Evolutionary conservation across 345 rosid genomes (phyloP).

Genomic region (Eutrema japonicum): DNA sequence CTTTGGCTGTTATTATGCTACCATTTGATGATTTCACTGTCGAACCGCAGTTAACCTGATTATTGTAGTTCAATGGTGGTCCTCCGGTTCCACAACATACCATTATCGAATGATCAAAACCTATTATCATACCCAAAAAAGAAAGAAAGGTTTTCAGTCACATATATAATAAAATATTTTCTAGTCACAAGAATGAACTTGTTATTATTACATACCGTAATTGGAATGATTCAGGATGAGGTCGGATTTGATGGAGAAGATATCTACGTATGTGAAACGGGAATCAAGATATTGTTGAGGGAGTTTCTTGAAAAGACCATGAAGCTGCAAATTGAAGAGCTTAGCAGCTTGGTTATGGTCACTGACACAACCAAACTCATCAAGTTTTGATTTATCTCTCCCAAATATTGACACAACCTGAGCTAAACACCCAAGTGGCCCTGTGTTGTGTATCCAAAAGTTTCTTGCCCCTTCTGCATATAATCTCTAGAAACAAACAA

Average conservation of each 20-base stretch:
- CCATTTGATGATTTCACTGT: conserved; percentile 66
- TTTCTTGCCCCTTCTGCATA: conserved; percentile 53
- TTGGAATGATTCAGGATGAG: conserved; percentile 46
- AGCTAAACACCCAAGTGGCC: conserved; percentile 75
- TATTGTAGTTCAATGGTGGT: conserved; percentile 81
- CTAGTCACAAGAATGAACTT: neutral
- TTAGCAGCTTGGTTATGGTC: conserved; percentile 56
- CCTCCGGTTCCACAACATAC: conserved; percentile 97
- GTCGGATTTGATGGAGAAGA: conserved; percentile 58
- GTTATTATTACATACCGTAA: conserved; percentile 45
- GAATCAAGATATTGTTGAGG: conserved; percentile 49
- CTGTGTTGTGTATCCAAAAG: conserved; percentile 79
- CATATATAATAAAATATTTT: too few species aligned
- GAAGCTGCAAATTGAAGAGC: conserved; percentile 51
- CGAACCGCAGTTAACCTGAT: conserved; percentile 65
- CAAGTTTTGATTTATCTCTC: conserved; percentile 44
- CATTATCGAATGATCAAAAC: conserved; percentile 89
- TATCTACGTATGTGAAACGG: conserved; percentile 53
- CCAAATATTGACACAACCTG: conserved; percentile 44
- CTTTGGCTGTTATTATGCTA: conserved; percentile 55
- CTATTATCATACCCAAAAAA: conserved; percentile 49
- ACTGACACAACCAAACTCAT: conserved; percentile 54
- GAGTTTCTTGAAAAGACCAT: conserved; percentile 43
- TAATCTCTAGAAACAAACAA: conserved; percentile 44
- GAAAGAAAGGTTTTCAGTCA: neutral